Base-by-base conservation (phyloP, 1,284 basidiomycete genomes). In the Taiwanofungus camphoratus region DNA sequence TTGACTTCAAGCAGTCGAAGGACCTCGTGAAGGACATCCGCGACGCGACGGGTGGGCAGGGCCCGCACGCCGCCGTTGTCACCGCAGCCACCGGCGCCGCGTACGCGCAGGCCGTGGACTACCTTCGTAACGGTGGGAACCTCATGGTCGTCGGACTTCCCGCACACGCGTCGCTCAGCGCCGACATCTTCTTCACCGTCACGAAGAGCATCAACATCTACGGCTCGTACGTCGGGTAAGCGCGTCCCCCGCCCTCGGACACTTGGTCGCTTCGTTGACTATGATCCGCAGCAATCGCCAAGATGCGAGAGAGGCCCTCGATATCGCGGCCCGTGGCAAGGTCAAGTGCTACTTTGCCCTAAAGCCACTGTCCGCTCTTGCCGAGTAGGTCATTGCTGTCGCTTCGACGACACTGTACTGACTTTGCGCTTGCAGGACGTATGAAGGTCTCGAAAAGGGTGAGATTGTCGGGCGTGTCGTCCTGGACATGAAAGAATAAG, bases 111-210 rank as follows among this genome's bases (percentile, higher is more conserved):
- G 89, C 87, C 5, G 66, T 89, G 36, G 77, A 82, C 44, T 88
- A 90, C 65, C 65, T 90, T 45, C 72, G 82, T 37, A 65, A 71
- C n/a, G 72, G 77, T 41, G 80, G 86, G 24, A 74, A 70, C 5
- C 70, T 92, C 42, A 87, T 92, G 70, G 81, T 76, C 27, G 85
- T 91, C 38, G 86, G 87, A 36, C 66, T 91, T 7, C 87, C 86
- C 5, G 77, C 73, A 2, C 65, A 76, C 31, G 77, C 79, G 0
- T 70, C 63, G 23, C 69, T 91, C 29, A 70, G 77, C 37, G 77
- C 81, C 0, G 78, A 82, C 39, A 87, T 91, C 53, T 92, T 92
- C 73, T 87, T 77, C 67, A 84, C 79, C 2, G 86, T 88, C 36
- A 71, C 77, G 60, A 81, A 83, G 67, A 74, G 69, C 54, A 80